Evolutionary conservation across 1,284 basidiomycete species (phyloP).

Genomic region (Puccinia triticina): DNA sequence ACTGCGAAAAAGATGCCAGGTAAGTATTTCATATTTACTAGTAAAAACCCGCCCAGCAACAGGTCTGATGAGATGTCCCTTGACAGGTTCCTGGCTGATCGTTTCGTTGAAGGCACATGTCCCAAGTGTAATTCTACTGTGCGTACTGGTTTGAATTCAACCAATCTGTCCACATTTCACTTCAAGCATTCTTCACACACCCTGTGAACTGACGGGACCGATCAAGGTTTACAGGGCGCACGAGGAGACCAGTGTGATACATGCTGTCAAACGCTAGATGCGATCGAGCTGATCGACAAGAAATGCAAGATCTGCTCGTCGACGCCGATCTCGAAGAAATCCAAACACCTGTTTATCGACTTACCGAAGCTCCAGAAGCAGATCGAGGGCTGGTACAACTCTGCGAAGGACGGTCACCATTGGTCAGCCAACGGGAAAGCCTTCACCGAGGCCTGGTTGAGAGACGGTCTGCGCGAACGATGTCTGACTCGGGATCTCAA

Average conservation of each 20-base stretch:
- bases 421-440: conserved; percentile 93
- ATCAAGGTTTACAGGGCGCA: conserved; percentile 71
- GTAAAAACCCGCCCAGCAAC: background rate
- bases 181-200: background rate
- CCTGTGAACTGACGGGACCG: background rate
- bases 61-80: background rate
- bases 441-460: conserved; percentile 87
- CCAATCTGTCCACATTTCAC: too few relatives aligned
- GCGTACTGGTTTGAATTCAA: conserved; percentile 52
- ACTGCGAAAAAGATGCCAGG: conserved; percentile 86
- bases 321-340: conserved; percentile 67
- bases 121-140: conserved; percentile 85
- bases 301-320: conserved; percentile 84
- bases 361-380: conserved; percentile 80
- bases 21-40: conserved; percentile 60
- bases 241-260: conserved; percentile 98
- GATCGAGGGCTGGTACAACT: conserved; percentile 85
- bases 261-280: conserved; percentile 83
- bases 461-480: conserved; percentile 81
- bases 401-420: conserved; percentile 75
- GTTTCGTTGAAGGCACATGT: conserved; percentile 91
- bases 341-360: conserved; percentile 92
- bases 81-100: conserved; percentile 83
- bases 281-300: conserved; percentile 91
- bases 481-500: conserved; percentile 91